Evolutionary conservation across 108 stramenopile genomes (phyloP), one percentile per base, ranked within the genome.

Genomic region (Nitzschia inconspicua): DNA sequence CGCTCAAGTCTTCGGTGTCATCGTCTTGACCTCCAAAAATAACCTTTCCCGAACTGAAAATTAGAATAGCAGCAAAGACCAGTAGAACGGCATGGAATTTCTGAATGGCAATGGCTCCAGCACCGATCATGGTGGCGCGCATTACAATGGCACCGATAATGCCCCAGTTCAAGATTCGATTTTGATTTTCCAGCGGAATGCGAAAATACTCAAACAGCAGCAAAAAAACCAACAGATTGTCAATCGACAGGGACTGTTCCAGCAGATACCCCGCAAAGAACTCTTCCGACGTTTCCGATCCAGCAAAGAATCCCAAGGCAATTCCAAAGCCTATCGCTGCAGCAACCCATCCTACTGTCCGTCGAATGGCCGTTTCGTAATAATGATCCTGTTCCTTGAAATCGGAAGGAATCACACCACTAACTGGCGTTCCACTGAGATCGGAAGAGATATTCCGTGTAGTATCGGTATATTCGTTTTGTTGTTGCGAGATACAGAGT

Each of bases 51-150:
- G 87, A 78, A 29, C 84, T 83, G 32, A 72, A 92, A 16, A 96
- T 64, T 49, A 97, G 53, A 60, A 97, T 88, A 35, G 63, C 88
- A 8, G 95, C 96, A 75, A 96, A 97, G 19, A 95, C 70, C 44
- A 97, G 56, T 16, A 93, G 61, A 27, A 93, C 84, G 14, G 60
- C 83, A 47, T 88, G 93, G 67, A 95, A 94, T 7, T 89, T 65
- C 48, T 95, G 60, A 32, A 98, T 56, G 0, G 93, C 94, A 26
- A 83, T 91, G 1, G 91, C 86, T 19, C 97, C 97, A 2, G 91
- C 57, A 27, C 85, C 86, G 68, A 98, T 98, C 92, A 98, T 95
- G 35, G 93, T 70, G 1, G 88, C 93, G 31, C 97, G 78, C 91
- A 98, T 92, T 2, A 91, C 75, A 52, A 96, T 66, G 22, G 96